Evolutionary conservation across 148 eudicot genomes (phyloP), one percentile per base, ranked within the genome.

Genomic region (Suaeda aralocaspica): DNA sequence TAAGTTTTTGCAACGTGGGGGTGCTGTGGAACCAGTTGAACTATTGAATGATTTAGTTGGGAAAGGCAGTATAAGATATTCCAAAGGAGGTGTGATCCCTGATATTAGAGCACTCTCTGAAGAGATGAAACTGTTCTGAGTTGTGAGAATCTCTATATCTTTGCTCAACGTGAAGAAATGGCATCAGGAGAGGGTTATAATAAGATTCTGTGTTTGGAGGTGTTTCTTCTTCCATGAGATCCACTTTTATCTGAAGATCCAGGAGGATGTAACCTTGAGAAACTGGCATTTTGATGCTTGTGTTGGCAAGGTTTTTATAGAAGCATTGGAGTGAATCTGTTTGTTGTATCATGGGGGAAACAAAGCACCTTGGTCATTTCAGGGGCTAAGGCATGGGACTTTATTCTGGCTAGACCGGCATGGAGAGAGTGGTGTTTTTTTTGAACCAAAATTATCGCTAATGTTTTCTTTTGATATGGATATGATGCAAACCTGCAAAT

Each of bases 1-100:
- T 29, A 88, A 80, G 74, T 84, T 93, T 72, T 70, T 93, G 78
- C 91, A 83, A 70, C 92, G 88, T 25, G 98, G 98, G 60, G 98
- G 98, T 66, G 92, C 98, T 61, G 86, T 84, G 74, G 96, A 93
- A 51, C 91, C 98, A 9, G 84, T 86, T 19, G 65, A 69, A 57
- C 55, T 93, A 31, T 72, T 93, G 72, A 82, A 68, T 25, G 89
- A 82, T 82, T 84, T 93, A 58, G 91, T 77, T 4, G 98, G 97
- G 51, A 69, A 73, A 72, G 82, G 77, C 29, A 81, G 79, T 51
- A 11, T 86, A 60, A 83, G 79, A 52, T 64, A 82, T 16, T 80
- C 70, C 69, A 67, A 83, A 42, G 92, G 92, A 18, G 96, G 97
- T 11, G 82, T 93, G 11, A 76, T 91, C 68, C 98, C 98, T n/a